Percentiles rank a stretch among this genome's conserved stretches.
phyloP scores from a whole-genome alignment of 352 stramenopile species.

The Plasmopara viticola region DNA sequence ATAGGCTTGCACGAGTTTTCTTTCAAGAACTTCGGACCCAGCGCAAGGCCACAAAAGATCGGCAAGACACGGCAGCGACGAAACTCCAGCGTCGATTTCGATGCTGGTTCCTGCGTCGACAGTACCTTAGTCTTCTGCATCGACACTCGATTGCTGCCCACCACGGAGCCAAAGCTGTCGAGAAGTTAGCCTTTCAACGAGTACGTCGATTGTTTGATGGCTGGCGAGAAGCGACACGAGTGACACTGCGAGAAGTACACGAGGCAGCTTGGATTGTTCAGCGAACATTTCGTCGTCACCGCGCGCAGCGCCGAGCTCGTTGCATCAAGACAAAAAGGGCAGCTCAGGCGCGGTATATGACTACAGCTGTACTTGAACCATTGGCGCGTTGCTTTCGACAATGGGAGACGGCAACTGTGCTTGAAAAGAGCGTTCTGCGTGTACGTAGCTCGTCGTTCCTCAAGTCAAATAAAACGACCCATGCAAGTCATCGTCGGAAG shows the following conservation, averaged over 20 bases:
- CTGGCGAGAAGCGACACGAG: slow-evolving; percentile 14
- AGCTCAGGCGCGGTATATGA: slow-evolving; percentile 38
- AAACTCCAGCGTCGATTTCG: slow-evolving; percentile 41
- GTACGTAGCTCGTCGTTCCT: slow-evolving; percentile 30
- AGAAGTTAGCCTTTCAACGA: slow-evolving; percentile 22
- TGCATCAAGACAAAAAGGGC: slow-evolving; percentile 44
- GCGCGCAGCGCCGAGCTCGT: slow-evolving; percentile 36
- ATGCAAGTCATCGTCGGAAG: slow-evolving; percentile 11
- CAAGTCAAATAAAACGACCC: slow-evolving; percentile 19
- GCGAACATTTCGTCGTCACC: slow-evolving; percentile 34
- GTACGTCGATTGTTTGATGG: slow-evolving; percentile 18
- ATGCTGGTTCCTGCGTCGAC: slow-evolving; percentile 37
- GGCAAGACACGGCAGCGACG: slow-evolving; percentile 30
- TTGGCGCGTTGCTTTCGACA: slow-evolving; percentile 50
- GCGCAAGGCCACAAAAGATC: slow-evolving; percentile 27
- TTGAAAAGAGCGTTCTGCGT: slow-evolving; percentile 41
- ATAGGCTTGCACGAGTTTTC: slow-evolving; percentile 34
- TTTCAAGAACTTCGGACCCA: slow-evolving; percentile 37
- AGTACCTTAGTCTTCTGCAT: slow-evolving; percentile 36
- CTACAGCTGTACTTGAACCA: slow-evolving; percentile 41
- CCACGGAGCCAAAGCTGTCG: slow-evolving; percentile 20
- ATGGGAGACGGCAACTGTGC: slow-evolving; percentile 39
- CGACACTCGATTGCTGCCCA: slow-evolving; percentile 17
- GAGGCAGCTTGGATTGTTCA: slow-evolving; percentile 41
- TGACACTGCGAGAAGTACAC: slow-evolving; percentile 13